These are phyloP conservation scores for Alternaria arbusti DNA, from an alignment of 2,329 filamentous ascomycete genomes.

Conservation along the genomic window DNA sequence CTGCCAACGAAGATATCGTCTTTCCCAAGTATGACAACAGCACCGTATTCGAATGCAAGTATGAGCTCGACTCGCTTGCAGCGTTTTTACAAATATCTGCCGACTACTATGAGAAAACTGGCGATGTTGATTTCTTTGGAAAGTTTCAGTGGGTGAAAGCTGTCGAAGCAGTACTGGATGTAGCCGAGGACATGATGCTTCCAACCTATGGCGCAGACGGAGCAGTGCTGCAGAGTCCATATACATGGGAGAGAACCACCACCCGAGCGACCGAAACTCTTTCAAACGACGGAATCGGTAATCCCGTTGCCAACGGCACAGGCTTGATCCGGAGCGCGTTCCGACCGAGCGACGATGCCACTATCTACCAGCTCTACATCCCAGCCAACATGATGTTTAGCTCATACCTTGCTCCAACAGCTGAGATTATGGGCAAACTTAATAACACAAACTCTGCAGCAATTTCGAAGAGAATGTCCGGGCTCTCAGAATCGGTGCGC, in stretches of 20 bases:
- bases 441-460: constrained; percentile 53
- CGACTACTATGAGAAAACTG: constrained; percentile 58
- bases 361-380: constrained; percentile 58
- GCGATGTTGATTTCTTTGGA: constrained; percentile 56
- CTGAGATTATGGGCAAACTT: constrained; percentile 60
- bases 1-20: constrained; percentile 51
- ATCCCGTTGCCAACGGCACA: constrained; percentile 56
- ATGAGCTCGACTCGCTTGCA: constrained; percentile 60
- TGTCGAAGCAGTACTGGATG: constrained; percentile 53
- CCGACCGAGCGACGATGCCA: constrained; percentile 58
- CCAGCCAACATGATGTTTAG: constrained; percentile 74
- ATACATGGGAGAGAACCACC: constrained; percentile 54
- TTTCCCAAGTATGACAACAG: constrained; percentile 51
- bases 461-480: constrained; percentile 63
- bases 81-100: constrained; percentile 58
- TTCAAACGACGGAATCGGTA: constrained; percentile 61
- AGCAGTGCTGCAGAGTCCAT: constrained; percentile 52
- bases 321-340: constrained; percentile 59
- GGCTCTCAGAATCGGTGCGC: constrained; percentile 57
- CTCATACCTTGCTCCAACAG: constrained; percentile 63
- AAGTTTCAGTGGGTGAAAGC: constrained; percentile 57
- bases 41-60: constrained; percentile 61
- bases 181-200: constrained; percentile 55
- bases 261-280: constrained; percentile 56
- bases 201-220: constrained; percentile 58